A percentile compares a stretch with the other conserved stretches of the same genome.
Evolutionary conservation across 495 filamentous ascomycete genomes (phyloP).

Genomic region (Astrothelium subdiscretum): DNA sequence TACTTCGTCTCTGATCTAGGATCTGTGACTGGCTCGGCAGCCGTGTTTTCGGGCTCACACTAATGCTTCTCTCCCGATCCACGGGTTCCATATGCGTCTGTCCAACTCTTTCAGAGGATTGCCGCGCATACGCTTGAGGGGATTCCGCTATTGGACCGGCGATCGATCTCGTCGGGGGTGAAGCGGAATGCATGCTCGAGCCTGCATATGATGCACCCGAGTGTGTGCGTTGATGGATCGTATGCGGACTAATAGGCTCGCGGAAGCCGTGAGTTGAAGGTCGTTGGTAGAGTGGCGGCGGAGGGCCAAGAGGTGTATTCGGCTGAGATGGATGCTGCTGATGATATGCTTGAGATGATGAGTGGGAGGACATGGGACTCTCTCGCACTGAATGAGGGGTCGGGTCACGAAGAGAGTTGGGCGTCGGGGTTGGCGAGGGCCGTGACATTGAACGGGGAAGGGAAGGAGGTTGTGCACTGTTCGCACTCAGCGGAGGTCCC

Average conservation of each 20-base stretch:
- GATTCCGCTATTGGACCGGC: constrained; percentile 14
- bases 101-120: constrained; percentile 7
- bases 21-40: constrained; percentile 33
- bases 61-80: constrained; percentile 45
- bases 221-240: constrained; percentile 11
- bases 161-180: constrained; percentile 4
- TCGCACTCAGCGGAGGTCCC: constrained; percentile 37
- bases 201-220: constrained; percentile 9
- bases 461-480: constrained; percentile 21
- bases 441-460: constrained; percentile 36
- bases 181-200: neutral
- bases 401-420: constrained; percentile 46
- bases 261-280: constrained; percentile 42
- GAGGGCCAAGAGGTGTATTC: constrained; percentile 43
- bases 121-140: constrained; percentile 6
- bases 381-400: constrained; percentile 37
- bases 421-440: constrained; percentile 42
- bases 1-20: constrained; percentile 32
- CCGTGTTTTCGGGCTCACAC: constrained; percentile 54
- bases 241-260: constrained; percentile 22
- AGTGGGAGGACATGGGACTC: constrained; percentile 39
- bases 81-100: constrained; percentile 10
- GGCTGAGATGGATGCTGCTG: constrained; percentile 43
- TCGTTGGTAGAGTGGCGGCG: constrained; percentile 32
- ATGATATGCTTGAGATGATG: constrained; percentile 32